A percentile compares a stretch with the other conserved stretches of the same genome.
phyloP scores from a whole-genome alignment of 1,139 yeast genomes.

The Lodderomyces parapsilosis region DNA sequence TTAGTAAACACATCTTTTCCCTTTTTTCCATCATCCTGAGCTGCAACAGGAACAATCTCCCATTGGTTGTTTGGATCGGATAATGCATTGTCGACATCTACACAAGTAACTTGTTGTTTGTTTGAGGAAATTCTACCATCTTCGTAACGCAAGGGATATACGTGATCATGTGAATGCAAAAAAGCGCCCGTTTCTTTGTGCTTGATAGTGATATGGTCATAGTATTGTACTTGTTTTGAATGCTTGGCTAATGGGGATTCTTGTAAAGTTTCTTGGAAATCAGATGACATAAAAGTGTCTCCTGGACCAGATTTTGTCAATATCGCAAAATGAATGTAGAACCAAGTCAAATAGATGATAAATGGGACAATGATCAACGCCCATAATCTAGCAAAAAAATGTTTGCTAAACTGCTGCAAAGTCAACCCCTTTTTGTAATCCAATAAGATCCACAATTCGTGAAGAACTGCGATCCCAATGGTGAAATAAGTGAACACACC shows the following conservation, averaged over 20 bases:
- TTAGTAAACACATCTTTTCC: constrained; percentile 43
- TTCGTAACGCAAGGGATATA: constrained; percentile 88
- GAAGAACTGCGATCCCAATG: constrained; percentile 79
- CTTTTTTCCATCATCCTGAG: constrained; percentile 28
- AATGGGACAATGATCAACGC: constrained; percentile 81
- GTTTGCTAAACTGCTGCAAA: constrained; percentile 57
- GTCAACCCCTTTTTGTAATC: constrained; percentile 73
- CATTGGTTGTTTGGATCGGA: constrained; percentile 74
- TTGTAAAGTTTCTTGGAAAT: constrained; percentile 85
- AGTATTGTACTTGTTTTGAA: constrained; percentile 70
- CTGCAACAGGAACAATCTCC: constrained; percentile 72
- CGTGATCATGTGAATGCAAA: constrained; percentile 74
- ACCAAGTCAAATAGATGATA: constrained; percentile 84
- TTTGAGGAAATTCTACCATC: constrained; percentile 96
- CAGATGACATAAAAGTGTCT: constrained; percentile 87
- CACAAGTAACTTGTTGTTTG: constrained; percentile 92
- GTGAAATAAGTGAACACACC: constrained; percentile 90
- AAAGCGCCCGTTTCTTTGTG: constrained; percentile 75
- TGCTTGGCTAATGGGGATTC: constrained; percentile 77
- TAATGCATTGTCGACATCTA: constrained; percentile 41
- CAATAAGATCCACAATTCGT: constrained; percentile 84
- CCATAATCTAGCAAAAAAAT: constrained; percentile 73
- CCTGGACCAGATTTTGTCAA: constrained; percentile 92
- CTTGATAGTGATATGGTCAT: constrained; percentile 72
- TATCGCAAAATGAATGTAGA: constrained; percentile 83